Base-by-base conservation (phyloP, 2,329 filamentous ascomycete species). In the Juglanconis juglandina region DNA sequence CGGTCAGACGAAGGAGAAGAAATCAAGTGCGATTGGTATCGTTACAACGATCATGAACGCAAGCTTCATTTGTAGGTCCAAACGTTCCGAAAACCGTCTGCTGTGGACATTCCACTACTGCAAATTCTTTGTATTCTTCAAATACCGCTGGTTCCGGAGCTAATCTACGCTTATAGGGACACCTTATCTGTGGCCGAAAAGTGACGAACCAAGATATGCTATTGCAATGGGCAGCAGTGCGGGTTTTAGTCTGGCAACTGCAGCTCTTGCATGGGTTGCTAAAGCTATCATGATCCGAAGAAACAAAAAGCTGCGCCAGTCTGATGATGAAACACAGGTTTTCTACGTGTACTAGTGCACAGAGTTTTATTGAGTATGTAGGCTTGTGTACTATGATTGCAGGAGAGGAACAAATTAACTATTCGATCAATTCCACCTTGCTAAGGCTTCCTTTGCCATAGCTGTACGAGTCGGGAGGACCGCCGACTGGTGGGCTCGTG, bases 1-100 rank as follows among this genome's bases (percentile, higher is more conserved):
- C 47, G 56, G 56, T n/a, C 56, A 59, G 34, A 59, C 56, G 3
- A 59, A 59, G 10, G 56, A 59, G 34, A 59, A 59, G 41, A 59
- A 59, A 41, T 39, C 49, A 11, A 42, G 39, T 3, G 46, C 56
- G 13, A 53, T 59, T 11, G 56, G 39, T 5, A 59, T 59, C 30
- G 56, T 59, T n/a, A 59, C 56, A 17, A 59, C 56, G 5, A 49
- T 59, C 8, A 59, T 59, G 56, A 59, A 59, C 37, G 46, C 44
- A 5, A 53, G 50, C n/a, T 59, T 59, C 30, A 59, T 59, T 5
- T 59, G 56, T 32, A 14, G 33, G 47, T 49, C 14, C 8, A 9
- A 24, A 33, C 5, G 10, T 47, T 8, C 44, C 14, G 8, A 1
- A 8, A 9, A 9, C 17, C 17, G 35, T 2, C 8, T 24, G 13